phyloP scores from a whole-genome alignment of 768 basidiomycete species.

The Psilocybe azurescens region DNA sequence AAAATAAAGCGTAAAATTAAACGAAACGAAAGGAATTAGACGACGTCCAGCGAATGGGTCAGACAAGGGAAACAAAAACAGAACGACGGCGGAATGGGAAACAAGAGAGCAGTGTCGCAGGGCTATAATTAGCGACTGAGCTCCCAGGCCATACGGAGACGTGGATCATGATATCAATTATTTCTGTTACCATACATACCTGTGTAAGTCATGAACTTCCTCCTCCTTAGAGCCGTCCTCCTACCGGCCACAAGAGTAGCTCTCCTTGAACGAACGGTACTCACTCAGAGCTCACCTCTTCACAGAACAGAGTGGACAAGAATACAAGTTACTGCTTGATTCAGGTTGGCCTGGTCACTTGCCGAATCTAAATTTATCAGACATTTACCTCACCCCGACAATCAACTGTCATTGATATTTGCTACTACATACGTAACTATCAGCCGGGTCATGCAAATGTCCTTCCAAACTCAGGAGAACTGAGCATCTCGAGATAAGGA shows the following conservation, averaged over 20 bases:
- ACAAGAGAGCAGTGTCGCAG: not conserved
- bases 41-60: not conserved
- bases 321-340: too few relatives aligned
- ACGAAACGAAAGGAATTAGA: slow-evolving; percentile 1
- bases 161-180: slow-evolving; percentile 1
- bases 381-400: not conserved
- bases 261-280: too few relatives aligned
- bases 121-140: not conserved
- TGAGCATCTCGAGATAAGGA: too few relatives aligned
- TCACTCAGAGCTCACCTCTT: too few relatives aligned
- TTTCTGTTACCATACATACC: not conserved
- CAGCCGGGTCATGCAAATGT: too few relatives aligned
- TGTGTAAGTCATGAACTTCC: too few relatives aligned
- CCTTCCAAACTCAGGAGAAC: too few relatives aligned
- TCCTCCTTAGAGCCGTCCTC: too few relatives aligned
- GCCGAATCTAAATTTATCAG: not conserved
- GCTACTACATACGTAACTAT: too few relatives aligned
- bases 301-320: too few relatives aligned
- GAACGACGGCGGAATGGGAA: not conserved
- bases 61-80: slow-evolving; percentile 3
- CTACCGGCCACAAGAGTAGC: too few relatives aligned
- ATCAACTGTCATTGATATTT: not conserved
- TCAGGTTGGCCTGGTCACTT: too few relatives aligned
- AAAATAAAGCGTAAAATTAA: slow-evolving; percentile 3
- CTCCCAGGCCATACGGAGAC: not conserved